A percentile compares a stretch with the other conserved stretches of the same genome.
Conservation (phyloP, 2,329 filamentous ascomycete genomes). For the Diaporthe sp. region DNA sequence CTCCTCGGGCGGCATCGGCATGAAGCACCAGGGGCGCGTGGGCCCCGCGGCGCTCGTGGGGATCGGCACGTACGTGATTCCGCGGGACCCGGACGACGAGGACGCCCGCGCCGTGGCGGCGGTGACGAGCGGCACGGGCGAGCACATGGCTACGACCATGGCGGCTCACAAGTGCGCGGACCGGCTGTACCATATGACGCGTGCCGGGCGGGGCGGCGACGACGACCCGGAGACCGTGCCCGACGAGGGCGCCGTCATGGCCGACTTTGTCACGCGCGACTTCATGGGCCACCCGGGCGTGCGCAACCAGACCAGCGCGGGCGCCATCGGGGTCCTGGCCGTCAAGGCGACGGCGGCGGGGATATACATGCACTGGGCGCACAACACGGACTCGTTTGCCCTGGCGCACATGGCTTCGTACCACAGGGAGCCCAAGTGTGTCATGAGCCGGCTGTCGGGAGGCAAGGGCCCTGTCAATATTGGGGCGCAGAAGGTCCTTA, state of each 20-base stretch:
- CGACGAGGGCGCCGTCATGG: conserved; percentile 82
- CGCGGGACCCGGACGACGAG: conserved; percentile 76
- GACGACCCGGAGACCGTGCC: conserved; percentile 71
- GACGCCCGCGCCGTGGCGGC: conserved; percentile 80
- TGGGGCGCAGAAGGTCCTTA: conserved; percentile 64
- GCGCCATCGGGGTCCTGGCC: conserved; percentile 89
- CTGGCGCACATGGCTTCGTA: conserved; percentile 88
- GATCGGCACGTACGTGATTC: conserved; percentile 91
- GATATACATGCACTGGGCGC: conserved; percentile 90
- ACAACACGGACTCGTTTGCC: conserved; percentile 93
- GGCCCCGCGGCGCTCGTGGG: conserved; percentile 95
- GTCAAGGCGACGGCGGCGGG: conserved; percentile 86
- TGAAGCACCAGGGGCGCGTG: conserved; percentile 94
- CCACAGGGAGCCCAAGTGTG: conserved; percentile 80
- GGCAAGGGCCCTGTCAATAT: conserved; percentile 61
- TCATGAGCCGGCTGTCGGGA: conserved; percentile 84
- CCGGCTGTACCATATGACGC: conserved; percentile 80
- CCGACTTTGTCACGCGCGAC: conserved; percentile 84
- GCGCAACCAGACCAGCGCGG: conserved; percentile 80
- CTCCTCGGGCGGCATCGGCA: conserved; percentile 96
- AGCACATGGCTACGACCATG: conserved; percentile 97
- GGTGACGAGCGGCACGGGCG: conserved; percentile 94
- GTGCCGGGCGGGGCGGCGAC: conserved; percentile 69
- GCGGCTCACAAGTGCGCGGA: conserved; percentile 90
- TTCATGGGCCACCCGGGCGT: conserved; percentile 95